Conservation (phyloP, 148 eudicot species). For the Rheum nobile region DNA sequence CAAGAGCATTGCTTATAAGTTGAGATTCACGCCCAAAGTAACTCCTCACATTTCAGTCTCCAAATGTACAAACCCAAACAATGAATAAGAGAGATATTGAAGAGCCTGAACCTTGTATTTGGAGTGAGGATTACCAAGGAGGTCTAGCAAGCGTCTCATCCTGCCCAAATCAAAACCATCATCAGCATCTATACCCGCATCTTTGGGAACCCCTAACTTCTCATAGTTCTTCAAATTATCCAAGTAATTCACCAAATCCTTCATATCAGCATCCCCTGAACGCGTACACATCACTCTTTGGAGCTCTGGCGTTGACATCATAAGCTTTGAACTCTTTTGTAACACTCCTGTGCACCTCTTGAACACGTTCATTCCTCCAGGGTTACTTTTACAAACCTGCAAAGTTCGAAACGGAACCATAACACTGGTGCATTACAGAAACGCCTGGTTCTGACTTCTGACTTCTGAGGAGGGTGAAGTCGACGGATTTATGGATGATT, state of each 20-base stretch:
- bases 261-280: conserved; percentile 12
- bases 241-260: conserved; percentile 32
- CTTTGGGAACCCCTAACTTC: conserved; percentile 67
- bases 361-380: conserved; percentile 1
- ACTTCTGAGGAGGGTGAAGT: not conserved
- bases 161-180: conserved; percentile 94
- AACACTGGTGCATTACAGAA: not conserved
- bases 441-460: too few species aligned
- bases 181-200: conserved; percentile 73
- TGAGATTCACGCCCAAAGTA: not conserved
- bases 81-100: not conserved
- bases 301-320: not conserved
- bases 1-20: not conserved
- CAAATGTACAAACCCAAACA: not conserved
- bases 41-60: not conserved
- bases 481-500: too few species aligned
- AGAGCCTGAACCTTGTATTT: conserved; percentile 54
- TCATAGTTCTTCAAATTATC: conserved; percentile 58
- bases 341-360: not conserved
- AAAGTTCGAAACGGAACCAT: not conserved
- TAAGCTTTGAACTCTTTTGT: not conserved
- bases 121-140: conserved; percentile 78
- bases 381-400: not conserved
- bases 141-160: conserved; percentile 64
- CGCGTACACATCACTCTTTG: not conserved